Evolutionary conservation across 108 stramenopile genomes (phyloP).

Genomic region (Skeletonema grethae): DNA sequence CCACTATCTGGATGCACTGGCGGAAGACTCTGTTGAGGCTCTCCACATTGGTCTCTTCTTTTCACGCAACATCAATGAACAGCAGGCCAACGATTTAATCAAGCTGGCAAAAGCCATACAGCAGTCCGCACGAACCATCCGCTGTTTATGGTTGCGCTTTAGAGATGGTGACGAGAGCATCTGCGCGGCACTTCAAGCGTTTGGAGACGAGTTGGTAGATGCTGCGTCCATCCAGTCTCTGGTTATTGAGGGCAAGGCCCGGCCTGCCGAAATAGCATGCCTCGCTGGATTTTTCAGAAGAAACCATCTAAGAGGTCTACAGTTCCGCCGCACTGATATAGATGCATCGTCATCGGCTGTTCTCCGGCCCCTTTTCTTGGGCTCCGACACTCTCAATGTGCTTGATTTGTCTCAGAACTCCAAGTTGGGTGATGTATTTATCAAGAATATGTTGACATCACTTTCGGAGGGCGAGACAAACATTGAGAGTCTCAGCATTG

Average conservation of each 20-base stretch:
- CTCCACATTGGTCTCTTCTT: constrained; percentile 37
- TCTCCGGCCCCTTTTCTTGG: constrained; percentile 12
- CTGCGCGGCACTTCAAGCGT: constrained; percentile 14
- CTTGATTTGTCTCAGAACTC: constrained; percentile 24
- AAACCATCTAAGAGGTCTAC: neutral
- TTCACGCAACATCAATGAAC: constrained; percentile 18
- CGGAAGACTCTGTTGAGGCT: constrained; percentile 24
- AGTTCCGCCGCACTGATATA: constrained; percentile 20
- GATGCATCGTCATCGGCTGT: constrained; percentile 12
- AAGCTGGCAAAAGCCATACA: constrained; percentile 22
- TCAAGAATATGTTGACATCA: constrained; percentile 13
- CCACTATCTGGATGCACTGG: constrained; percentile 31
- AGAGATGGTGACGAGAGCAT: constrained; percentile 34
- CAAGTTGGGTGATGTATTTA: constrained; percentile 14
- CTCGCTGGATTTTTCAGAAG: constrained; percentile 21
- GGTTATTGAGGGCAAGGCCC: constrained; percentile 29
- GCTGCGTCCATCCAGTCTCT: constrained; percentile 29
- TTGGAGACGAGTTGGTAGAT: constrained; percentile 35
- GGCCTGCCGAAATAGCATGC: constrained; percentile 24
- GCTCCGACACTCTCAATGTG: constrained; percentile 18
- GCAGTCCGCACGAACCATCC: constrained; percentile 21
- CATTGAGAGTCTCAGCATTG: constrained; percentile 22
- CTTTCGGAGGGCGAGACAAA: constrained; percentile 14
- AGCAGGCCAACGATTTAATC: constrained; percentile 15
- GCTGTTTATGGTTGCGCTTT: constrained; percentile 42